Evolutionary conservation across 441 rosid species (phyloP), one percentile per base, ranked within the genome.

Genomic region (Mallotus japonicus): DNA sequence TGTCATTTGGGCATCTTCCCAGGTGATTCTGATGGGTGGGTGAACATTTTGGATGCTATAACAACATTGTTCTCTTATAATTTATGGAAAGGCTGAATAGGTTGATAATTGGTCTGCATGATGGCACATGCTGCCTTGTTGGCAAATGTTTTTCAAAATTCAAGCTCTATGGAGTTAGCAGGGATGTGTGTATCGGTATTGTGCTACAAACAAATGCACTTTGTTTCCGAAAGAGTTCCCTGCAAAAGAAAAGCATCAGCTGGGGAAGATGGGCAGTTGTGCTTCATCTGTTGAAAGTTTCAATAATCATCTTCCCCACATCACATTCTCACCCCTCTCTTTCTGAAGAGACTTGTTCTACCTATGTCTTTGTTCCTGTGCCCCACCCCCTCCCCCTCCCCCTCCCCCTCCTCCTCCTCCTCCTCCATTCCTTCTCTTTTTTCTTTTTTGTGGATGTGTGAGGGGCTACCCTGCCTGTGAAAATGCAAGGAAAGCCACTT

Each of bases 221-320:
- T 60, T 74, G 78, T n/a, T 58, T 66, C 51, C 54, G 72, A 55
- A 70, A 71, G 69, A 24, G 64, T 80, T 57, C 73, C 65, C 69
- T 61, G 79, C 77, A 32, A 76, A 53, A 67, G 16, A 24, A 63
- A 62, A 10, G 60, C 32, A 47, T 6, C 46, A 13, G 17, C 51
- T 17, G 60, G 28, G 62, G 63, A 53, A 68, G 54, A n/a, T 67
- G 68, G 77, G 72, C 77, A 60, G 77, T 75, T 61, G 54, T 68
- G 63, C 44, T 73, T 70, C 60, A 72, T 65, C 69, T 68, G 19
- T 75, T 78, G 67, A 47, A 74, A 72, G 59, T 63, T 67, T 59
- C 68, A 61, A 68, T 59, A 47, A 60, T 74, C 62, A 73, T 76
- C 71, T 75, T 67, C 67, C 64, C 61, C 44, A 58, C 63, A 71